Conservation (phyloP, 1,284 basidiomycete species). For the Ustilago trichophora region DNA sequence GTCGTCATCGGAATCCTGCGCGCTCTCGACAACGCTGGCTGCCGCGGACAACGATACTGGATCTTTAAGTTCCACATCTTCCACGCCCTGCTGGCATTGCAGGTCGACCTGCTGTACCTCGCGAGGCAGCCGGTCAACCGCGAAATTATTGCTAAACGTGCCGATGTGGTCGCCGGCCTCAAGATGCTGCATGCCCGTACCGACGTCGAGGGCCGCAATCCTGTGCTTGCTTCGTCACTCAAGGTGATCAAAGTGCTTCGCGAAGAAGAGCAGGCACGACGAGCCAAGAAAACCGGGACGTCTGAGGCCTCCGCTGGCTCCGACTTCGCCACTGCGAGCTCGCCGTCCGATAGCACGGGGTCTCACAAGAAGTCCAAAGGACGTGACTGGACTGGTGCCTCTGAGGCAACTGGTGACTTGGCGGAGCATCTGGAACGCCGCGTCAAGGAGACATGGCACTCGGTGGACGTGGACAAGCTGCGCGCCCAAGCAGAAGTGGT, state of each 20-base stretch:
- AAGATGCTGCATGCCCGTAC: slow-evolving; percentile 46
- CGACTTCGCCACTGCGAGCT: slow-evolving; percentile 5
- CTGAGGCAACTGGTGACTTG: slow-evolving; percentile 39
- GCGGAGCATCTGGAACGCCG: slow-evolving; percentile 41
- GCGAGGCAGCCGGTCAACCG: slow-evolving; percentile 28
- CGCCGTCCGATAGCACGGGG: slow-evolving; percentile 7
- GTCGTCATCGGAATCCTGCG: slow-evolving; percentile 37
- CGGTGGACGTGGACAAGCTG: slow-evolving; percentile 17
- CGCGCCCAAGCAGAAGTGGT: slow-evolving; percentile 13
- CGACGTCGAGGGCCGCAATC: slow-evolving; percentile 41
- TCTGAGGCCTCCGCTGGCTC: slow-evolving; percentile 6
- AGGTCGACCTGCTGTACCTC: slow-evolving; percentile 41
- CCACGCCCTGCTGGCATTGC: slow-evolving; percentile 42
- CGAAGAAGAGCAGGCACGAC: slow-evolving; percentile 34
- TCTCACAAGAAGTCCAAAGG: slow-evolving; percentile 14
- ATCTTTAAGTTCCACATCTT: slow-evolving; percentile 49
- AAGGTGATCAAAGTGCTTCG: slow-evolving; percentile 48
- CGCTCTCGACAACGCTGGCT: slow-evolving; percentile 26
- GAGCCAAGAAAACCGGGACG: background rate
- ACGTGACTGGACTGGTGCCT: slow-evolving; percentile 37
- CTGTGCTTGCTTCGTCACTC: slow-evolving; percentile 38
- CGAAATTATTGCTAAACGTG: slow-evolving; percentile 37
- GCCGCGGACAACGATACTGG: slow-evolving; percentile 39
- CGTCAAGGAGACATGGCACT: slow-evolving; percentile 34
- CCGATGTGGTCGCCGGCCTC: slow-evolving; percentile 38